Percentiles rank a stretch among this genome's conserved stretches.
Conservation (phyloP, 768 basidiomycete species). For the Clathrus columnatus region DNA sequence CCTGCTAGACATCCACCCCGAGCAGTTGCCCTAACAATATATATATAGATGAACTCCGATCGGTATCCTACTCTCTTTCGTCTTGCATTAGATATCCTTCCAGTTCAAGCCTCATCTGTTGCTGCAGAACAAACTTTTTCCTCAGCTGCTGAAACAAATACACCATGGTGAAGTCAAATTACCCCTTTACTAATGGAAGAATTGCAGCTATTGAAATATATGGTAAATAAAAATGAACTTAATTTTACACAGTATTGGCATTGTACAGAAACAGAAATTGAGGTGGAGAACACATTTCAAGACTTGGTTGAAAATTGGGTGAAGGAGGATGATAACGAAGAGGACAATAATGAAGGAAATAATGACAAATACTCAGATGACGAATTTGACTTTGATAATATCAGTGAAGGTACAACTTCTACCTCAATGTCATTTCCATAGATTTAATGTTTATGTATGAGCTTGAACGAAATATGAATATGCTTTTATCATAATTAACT, state of each 20-base stretch:
- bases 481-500: no score
- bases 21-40: no score
- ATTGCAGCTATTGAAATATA: not conserved
- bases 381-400: no score
- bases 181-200: not conserved
- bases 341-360: no score
- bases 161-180: not conserved
- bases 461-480: no score
- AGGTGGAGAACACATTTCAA: not conserved
- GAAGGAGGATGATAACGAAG: no score
- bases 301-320: not conserved
- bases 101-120: slow-evolving; percentile 12
- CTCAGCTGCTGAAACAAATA: slow-evolving; percentile 4
- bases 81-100: slow-evolving; percentile 11
- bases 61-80: slow-evolving; percentile 9
- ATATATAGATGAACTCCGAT: slow-evolving; percentile 11
- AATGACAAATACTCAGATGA: no score
- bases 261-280: not conserved
- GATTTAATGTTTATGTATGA: no score
- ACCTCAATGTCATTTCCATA: no score
- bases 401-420: no score
- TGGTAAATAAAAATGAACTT: not conserved
- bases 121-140: slow-evolving; percentile 12
- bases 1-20: no score
- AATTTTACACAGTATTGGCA: not conserved